phyloP scores from a whole-genome alignment of 164 flowering plant genomes.

The Vitis amurensis region DNA sequence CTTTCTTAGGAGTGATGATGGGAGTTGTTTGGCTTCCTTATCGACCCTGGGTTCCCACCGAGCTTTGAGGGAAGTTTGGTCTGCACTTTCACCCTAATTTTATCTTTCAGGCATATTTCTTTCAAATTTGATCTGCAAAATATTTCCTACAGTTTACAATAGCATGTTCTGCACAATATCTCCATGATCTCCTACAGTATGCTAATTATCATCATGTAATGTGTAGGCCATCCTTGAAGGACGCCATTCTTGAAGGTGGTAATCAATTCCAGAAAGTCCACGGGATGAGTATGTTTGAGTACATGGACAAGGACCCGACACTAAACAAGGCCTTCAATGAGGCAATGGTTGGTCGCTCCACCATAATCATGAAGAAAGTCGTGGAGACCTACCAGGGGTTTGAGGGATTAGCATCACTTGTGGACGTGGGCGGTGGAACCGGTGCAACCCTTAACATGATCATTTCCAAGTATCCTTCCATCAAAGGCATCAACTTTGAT shows the following conservation, averaged over 20 bases:
- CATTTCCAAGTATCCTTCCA: slow-evolving; percentile 1
- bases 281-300: slow-evolving; percentile 15
- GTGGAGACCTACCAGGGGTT: neutral
- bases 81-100: neutral
- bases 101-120: too few relatives aligned
- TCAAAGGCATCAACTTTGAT: neutral
- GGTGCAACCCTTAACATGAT: neutral
- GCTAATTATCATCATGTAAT: too few relatives aligned
- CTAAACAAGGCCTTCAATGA: neutral
- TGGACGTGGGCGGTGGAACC: neutral
- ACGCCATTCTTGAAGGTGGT: slow-evolving; percentile 16
- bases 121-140: too few relatives aligned
- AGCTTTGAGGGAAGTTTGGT: neutral
- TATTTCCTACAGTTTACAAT: too few relatives aligned
- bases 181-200: too few relatives aligned
- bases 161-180: too few relatives aligned
- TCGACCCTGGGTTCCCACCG: neutral
- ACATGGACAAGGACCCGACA: slow-evolving; percentile 7
- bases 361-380: neutral
- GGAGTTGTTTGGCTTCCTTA: neutral
- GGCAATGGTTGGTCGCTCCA: neutral
- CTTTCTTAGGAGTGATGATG: slow-evolving; percentile 1
- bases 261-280: slow-evolving; percentile 9
- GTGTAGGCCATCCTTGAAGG: slow-evolving; percentile 10
- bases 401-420: neutral